Conservation (phyloP, 495 filamentous ascomycete species). For the Aspergillus sparsus region DNA sequence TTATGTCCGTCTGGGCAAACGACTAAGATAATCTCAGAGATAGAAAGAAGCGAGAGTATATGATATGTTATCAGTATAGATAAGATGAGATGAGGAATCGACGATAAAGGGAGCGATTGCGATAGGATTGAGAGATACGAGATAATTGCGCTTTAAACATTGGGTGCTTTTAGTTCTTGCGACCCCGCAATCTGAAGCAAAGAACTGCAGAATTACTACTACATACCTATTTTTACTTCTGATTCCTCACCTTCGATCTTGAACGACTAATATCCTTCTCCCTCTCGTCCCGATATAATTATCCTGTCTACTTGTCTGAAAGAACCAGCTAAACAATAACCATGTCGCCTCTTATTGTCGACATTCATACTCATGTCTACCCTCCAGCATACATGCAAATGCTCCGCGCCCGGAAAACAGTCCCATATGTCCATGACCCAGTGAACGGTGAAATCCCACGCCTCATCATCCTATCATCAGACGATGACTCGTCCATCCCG, state of each 20-base stretch:
- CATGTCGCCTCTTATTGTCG: slow-evolving; percentile 59
- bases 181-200: neutral
- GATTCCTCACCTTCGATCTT: neutral
- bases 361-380: slow-evolving; percentile 96
- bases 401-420: slow-evolving; percentile 69
- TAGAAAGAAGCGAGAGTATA: neutral
- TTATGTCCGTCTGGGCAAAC: neutral
- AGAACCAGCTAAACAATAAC: slow-evolving; percentile 4
- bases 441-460: slow-evolving; percentile 58
- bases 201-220: neutral
- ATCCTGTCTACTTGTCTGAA: neutral
- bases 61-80: slow-evolving; percentile 1
- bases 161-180: neutral
- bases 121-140: slow-evolving; percentile 7
- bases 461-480: slow-evolving; percentile 74
- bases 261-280: neutral
- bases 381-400: slow-evolving; percentile 80
- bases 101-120: neutral
- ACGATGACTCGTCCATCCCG: slow-evolving; percentile 57
- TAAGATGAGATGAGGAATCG: neutral
- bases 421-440: slow-evolving; percentile 79
- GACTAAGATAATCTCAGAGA: neutral
- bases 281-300: neutral
- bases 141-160: neutral
- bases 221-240: neutral